Conservation (phyloP, 768 basidiomycete species). For the Mrakia blollopis region DNA sequence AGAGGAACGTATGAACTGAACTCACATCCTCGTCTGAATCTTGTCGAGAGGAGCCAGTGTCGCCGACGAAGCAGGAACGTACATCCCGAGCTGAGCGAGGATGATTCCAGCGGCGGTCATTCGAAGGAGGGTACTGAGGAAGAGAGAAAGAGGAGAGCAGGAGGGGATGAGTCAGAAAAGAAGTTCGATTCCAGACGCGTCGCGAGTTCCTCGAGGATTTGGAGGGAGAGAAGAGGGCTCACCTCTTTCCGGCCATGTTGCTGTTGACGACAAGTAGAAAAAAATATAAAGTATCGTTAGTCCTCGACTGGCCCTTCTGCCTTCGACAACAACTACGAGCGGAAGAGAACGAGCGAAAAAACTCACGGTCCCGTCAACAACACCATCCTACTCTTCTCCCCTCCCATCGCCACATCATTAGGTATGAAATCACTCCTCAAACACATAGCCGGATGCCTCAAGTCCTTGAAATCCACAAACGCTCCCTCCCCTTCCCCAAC, state of each 20-base stretch:
- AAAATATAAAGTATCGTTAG: not conserved
- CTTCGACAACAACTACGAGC: not conserved
- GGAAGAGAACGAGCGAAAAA: no score
- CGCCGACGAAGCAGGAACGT: constrained; percentile 66
- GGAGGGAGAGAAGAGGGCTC: not conserved
- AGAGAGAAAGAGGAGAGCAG: not conserved
- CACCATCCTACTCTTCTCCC: constrained; percentile 61
- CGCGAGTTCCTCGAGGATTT: constrained; percentile 4
- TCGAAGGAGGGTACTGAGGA: constrained; percentile 72
- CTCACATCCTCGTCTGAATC: constrained; percentile 21
- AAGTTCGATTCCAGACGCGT: constrained; percentile 40
- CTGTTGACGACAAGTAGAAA: not conserved
- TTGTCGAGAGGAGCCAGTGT: not conserved
- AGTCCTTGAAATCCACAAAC: constrained; percentile 75
- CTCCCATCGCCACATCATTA: constrained; percentile 83
- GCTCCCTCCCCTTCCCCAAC: constrained; percentile 73
- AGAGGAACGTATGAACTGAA: not conserved
- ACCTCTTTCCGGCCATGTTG: constrained; percentile 54
- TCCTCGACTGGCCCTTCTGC: no score
- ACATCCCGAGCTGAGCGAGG: constrained; percentile 94
- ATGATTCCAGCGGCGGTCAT: constrained; percentile 91
- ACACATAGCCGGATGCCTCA: constrained; percentile 33
- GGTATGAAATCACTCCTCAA: constrained; percentile 71
- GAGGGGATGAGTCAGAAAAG: not conserved
- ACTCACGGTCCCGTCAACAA: constrained; percentile 69